Evolutionary conservation across 129 eudicot species (phyloP).

Genomic region (Flaveria robusta): DNA sequence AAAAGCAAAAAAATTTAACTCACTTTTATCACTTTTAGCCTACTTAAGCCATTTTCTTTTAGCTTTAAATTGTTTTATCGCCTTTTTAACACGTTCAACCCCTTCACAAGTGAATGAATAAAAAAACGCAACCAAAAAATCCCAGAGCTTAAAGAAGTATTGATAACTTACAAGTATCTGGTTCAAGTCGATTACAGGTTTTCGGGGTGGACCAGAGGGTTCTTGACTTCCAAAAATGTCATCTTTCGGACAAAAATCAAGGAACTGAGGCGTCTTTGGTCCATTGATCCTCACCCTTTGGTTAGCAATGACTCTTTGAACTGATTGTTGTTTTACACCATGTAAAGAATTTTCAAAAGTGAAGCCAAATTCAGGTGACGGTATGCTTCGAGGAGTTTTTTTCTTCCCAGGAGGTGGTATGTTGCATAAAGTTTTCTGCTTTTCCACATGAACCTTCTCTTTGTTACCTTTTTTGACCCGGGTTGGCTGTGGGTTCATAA

Average conservation of each 20-base stretch:
- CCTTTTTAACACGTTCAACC: not conserved
- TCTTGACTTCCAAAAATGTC: slow-evolving; percentile 35
- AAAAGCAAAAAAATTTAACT: not conserved
- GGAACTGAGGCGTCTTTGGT: slow-evolving; percentile 21
- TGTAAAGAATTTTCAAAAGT: slow-evolving; percentile 19
- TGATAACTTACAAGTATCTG: slow-evolving; percentile 51
- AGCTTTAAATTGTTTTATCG: not conserved
- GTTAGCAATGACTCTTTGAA: slow-evolving; percentile 36
- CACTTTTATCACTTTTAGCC: not conserved
- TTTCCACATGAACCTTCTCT: slow-evolving; percentile 22
- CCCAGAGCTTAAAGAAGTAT: not conserved
- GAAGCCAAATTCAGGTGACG: slow-evolving; percentile 28
- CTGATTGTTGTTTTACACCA: slow-evolving; percentile 32
- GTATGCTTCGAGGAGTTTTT: slow-evolving; percentile 9
- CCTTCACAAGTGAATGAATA: not conserved
- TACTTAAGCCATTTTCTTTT: not conserved
- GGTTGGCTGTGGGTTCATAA: slow-evolving; percentile 17
- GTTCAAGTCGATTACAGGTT: slow-evolving; percentile 69
- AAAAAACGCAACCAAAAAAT: not conserved
- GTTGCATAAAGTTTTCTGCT: slow-evolving; percentile 34
- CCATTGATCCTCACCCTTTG: slow-evolving; percentile 38
- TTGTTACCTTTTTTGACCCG: slow-evolving; percentile 24
- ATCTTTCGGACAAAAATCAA: slow-evolving; percentile 45
- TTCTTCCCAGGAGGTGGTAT: slow-evolving; percentile 45
- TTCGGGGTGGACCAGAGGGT: slow-evolving; percentile 31